Base-by-base conservation (phyloP, 768 basidiomycete species). In the Amanita pallidorosea region DNA sequence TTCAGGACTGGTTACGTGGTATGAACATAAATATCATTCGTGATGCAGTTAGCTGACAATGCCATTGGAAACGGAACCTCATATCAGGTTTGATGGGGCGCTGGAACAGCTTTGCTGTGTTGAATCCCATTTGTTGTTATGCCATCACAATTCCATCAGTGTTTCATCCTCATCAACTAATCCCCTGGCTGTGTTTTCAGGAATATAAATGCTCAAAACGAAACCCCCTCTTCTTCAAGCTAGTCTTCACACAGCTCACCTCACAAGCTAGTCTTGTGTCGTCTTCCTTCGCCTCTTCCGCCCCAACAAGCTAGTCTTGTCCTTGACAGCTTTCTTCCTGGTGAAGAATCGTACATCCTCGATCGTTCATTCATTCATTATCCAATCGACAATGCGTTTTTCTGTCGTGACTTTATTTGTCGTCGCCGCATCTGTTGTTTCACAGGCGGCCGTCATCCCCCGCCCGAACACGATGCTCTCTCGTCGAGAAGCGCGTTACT, bases 201-300 rank as follows among this genome's bases (percentile, higher is more conserved):
- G 18, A 51, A 40, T 44, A 51, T 44, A 51, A 51, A 40, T 34
- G 20, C 31, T 12, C 11, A n/a, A 27, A 13, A 38, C 44, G 20
- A 13, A 18, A 27, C 20, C 4, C 13, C 40, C 33, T n/a, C n/a
- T 36, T 50, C 33, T 40, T 20, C 53, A 67, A 68, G 68, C 65
- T 65, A 67, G 67, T 54, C 65, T 67, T 67, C 66, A 65, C 52
- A 49, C 60, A 51, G 48, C 51, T 35, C 55, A 52, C 55, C 56
- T 54, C 61, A 62, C 64, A 60, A 67, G 66, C 65, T 60, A 51
- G 61, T 61, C 65, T 69, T 64, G 63, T 67, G 61, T 60, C 51
- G 57, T 60, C 56, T 51, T 53, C 58, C 43, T 52, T 54, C 42
- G 42, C 34, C 33, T 51, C 42, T 51, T 23, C 25, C 17, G 8